Conservation (phyloP, 2,329 filamentous ascomycete species). For the Beauveria caledonica region DNA sequence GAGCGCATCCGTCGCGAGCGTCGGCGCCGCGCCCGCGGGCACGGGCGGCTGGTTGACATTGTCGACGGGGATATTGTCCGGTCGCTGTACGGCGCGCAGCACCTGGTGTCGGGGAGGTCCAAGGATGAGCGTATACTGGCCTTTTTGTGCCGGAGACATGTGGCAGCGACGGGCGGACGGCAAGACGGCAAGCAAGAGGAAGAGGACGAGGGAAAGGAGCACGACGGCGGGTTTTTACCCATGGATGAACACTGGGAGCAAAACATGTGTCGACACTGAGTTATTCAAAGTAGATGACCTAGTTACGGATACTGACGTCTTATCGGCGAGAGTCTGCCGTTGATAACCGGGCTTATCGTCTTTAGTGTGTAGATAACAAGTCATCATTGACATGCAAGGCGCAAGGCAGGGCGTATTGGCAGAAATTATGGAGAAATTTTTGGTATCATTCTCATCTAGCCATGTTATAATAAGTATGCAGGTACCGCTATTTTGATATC, state of each 20-base stretch:
- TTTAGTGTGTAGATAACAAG: not conserved
- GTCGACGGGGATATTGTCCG: constrained; percentile 10
- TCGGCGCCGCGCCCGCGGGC: constrained; percentile 19
- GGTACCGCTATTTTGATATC: constrained; percentile 1
- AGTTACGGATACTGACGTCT: not conserved
- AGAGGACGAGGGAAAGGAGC: no score
- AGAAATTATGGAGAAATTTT: not conserved
- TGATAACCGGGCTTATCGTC: not conserved
- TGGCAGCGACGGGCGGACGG: not conserved
- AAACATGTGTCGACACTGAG: constrained; percentile 3
- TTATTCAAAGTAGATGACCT: not conserved
- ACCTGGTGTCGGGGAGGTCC: constrained; percentile 8
- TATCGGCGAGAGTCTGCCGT: not conserved
- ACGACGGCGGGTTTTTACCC: not conserved
- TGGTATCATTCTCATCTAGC: not conserved
- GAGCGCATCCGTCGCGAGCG: not conserved
- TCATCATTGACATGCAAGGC: not conserved
- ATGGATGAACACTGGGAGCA: not conserved
- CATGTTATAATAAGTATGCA: constrained; percentile 7
- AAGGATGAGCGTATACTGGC: constrained; percentile 15
- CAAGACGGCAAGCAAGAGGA: not conserved
- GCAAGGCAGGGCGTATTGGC: not conserved
- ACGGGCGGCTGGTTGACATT: not conserved
- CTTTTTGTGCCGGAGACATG: constrained; percentile 12
- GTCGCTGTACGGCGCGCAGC: not conserved